A percentile compares a stretch with the other conserved stretches of the same genome.
phyloP scores from a whole-genome alignment of 2,329 filamentous ascomycete species.

The Balansia obtecta region DNA sequence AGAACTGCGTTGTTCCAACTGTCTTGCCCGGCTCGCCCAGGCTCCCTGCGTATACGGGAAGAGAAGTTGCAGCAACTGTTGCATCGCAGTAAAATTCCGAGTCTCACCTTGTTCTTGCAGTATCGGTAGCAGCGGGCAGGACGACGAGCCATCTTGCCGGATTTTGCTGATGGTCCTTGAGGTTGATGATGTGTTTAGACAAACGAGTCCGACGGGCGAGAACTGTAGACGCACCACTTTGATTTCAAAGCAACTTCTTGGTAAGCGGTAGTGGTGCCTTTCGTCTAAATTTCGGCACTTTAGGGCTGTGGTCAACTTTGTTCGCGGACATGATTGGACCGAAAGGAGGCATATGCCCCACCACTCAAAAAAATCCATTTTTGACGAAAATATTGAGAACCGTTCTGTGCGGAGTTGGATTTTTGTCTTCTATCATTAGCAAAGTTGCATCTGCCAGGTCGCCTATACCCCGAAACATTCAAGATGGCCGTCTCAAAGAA shows the following conservation, averaged over 20 bases:
- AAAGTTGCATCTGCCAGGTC: conserved; percentile 15
- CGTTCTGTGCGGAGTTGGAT: too few species aligned
- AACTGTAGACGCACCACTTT: conserved; percentile 21
- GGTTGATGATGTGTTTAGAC: conserved; percentile 23
- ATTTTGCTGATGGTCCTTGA: conserved; percentile 29
- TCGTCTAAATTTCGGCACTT: conserved; percentile 27
- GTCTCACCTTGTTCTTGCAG: conserved; percentile 99
- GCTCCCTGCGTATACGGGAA: not conserved
- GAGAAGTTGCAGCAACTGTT: not conserved
- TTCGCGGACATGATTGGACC: not conserved
- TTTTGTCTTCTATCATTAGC: conserved; percentile 11
- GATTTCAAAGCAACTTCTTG: conserved; percentile 42
- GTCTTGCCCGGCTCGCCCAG: not conserved
- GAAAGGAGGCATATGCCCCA: not conserved
- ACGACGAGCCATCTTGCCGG: conserved; percentile 96
- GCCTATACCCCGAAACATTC: conserved; percentile 24
- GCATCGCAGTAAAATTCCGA: conserved; percentile 6
- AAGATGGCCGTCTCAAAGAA: conserved; percentile 63
- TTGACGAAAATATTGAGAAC: not conserved
- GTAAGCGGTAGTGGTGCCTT: conserved; percentile 17
- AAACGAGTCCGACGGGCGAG: conserved; percentile 16
- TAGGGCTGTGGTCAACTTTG: conserved; percentile 21
- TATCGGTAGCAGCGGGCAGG: conserved; percentile 99
- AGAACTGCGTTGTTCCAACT: not conserved
- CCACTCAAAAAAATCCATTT: not conserved